phyloP scores from a whole-genome alignment of 2,329 filamentous ascomycete genomes.

The Periglandula ipomoeae region DNA sequence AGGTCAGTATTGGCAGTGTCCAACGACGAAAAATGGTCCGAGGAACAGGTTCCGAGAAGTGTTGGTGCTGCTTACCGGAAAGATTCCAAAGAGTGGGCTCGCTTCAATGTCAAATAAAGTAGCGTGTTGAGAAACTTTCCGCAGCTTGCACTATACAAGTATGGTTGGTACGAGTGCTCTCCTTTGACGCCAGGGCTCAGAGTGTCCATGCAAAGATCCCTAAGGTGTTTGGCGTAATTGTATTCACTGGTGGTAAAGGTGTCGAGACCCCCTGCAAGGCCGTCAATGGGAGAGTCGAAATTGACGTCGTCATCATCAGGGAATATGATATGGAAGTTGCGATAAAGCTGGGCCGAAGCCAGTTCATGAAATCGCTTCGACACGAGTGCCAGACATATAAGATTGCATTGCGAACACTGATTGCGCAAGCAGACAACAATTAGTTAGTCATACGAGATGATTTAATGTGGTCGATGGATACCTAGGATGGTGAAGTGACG shows the following conservation, averaged over 20 bases:
- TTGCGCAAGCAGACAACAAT: background rate
- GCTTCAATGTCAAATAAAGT: slow-evolving; percentile 46
- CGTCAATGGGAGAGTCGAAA: slow-evolving; percentile 45
- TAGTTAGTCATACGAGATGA: too few species aligned
- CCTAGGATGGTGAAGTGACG: too few species aligned
- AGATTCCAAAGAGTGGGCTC: slow-evolving; percentile 43
- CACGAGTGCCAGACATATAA: slow-evolving; percentile 49
- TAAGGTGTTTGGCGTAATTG: slow-evolving; percentile 50
- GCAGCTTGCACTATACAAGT: slow-evolving; percentile 45
- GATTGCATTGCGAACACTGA: slow-evolving; percentile 42
- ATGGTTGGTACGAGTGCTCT: slow-evolving; percentile 44
- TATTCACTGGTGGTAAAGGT: slow-evolving; percentile 56
- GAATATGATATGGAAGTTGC: slow-evolving; percentile 51
- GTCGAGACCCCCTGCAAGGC: slow-evolving; percentile 48
- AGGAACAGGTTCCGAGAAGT: too few species aligned
- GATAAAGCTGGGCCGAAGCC: slow-evolving; percentile 49
- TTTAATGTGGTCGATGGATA: too few species aligned
- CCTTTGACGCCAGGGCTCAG: slow-evolving; percentile 41
- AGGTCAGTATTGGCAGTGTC: slow-evolving; percentile 7
- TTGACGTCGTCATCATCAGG: slow-evolving; percentile 46
- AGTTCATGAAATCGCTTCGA: slow-evolving; percentile 48
- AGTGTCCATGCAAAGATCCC: slow-evolving; percentile 47
- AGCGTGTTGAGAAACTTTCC: slow-evolving; percentile 58
- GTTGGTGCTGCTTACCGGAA: slow-evolving; percentile 43
- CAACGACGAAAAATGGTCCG: too few species aligned